Evolutionary conservation across 129 eudicot species (phyloP), one percentile per base, ranked within the genome.

Genomic region (Lactuca sativa): DNA sequence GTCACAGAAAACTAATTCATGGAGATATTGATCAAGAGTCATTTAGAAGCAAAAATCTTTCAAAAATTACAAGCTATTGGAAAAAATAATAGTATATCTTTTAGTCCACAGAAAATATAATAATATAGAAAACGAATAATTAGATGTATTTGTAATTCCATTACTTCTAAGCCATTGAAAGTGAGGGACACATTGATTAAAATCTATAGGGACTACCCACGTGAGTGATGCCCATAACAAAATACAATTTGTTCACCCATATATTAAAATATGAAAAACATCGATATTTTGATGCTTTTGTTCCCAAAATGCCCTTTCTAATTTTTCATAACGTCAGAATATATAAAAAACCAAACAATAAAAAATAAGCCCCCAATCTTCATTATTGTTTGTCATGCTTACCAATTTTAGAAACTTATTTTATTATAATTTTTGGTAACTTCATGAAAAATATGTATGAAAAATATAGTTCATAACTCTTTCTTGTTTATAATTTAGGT

Each of bases 171-270:
- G 70, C 71, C 77, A 52, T 11, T 62, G 44, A 63, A 63, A 73
- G 78, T 73, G 64, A 63, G 71, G 43, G 71, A 54, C 71, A 73
- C 7, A 52, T 17, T 62, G 64, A 73, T 63, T 72, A 61, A 72
- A 73, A 63, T 63, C 56, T 31, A 54, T 73, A 64, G 57, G 57
- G 64, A 54, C 71, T 73, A 64, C 62, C 71, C 71, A 73, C 78
- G 71, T 63, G 78, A 73, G 78, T 40, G 56, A 73, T 63, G 63
- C 48, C 60, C 8, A 63, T 54, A 63, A 37, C 40, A 55, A 53
- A 54, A 38, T 67, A 38, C 71, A 67, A 67, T 33, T 54, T 73
- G 78, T 4, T 64, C 34, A 30, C 44, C 62, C 38, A 55, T 25
- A 64, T 55, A 64, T 37, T 37, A 21, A 30, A 63, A 12, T 53